Percentiles rank a stretch among this genome's conserved stretches.
Conservation (phyloP, 768 basidiomycete genomes). For the Lactarius hengduanensis region DNA sequence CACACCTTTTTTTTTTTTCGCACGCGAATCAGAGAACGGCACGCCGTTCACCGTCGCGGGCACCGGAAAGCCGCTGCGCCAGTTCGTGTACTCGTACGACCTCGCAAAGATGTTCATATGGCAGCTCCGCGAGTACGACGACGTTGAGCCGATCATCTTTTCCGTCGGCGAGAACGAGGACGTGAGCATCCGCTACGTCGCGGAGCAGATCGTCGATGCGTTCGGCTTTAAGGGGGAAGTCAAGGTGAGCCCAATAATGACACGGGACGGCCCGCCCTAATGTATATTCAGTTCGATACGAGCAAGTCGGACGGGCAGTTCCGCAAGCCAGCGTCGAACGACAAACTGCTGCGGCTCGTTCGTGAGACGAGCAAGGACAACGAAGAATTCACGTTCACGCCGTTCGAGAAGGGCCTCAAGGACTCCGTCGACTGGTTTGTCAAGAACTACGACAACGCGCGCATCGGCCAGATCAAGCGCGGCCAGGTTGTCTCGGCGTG, state of each 20-base stretch:
- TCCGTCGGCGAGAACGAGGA: conserved; percentile 92
- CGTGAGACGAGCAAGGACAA: conserved; percentile 48
- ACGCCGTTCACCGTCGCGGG: conserved; percentile 85
- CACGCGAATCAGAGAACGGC: conserved; percentile 58
- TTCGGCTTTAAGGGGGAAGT: conserved; percentile 76
- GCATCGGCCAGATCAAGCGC: conserved; percentile 47
- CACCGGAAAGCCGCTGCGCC: conserved; percentile 87
- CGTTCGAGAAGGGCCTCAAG: conserved; percentile 69
- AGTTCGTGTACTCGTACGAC: conserved; percentile 96
- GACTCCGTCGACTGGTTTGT: conserved; percentile 85
- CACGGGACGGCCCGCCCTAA: neutral
- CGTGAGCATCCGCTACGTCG: conserved; percentile 85
- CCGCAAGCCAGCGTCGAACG: conserved; percentile 93
- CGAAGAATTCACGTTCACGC: conserved; percentile 84
- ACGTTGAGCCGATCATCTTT: conserved; percentile 90
- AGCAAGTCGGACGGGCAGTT: conserved; percentile 86
- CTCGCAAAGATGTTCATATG: conserved; percentile 94
- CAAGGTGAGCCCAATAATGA: conserved; percentile 43
- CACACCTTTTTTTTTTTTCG: neutral
- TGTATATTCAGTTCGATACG: conserved; percentile 65
- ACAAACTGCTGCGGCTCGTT: conserved; percentile 50
- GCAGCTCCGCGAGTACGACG: conserved; percentile 86
- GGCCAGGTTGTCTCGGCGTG: conserved; percentile 1
- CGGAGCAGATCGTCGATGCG: conserved; percentile 82
- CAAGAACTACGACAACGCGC: conserved; percentile 68